Evolutionary conservation across 345 rosid species (phyloP).

Genomic region (Moringa oleifera): DNA sequence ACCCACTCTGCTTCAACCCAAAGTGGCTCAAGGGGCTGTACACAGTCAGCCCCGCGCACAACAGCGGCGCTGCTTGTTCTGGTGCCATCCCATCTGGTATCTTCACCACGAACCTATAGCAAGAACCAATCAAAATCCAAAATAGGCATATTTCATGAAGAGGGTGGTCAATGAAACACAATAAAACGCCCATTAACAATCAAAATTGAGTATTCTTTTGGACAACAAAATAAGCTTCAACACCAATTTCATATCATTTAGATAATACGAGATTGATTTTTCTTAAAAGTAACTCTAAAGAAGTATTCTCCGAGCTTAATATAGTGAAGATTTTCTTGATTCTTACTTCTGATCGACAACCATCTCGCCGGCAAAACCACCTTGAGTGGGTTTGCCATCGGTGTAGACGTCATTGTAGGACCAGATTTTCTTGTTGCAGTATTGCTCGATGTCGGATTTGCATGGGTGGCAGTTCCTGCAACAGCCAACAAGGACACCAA

Average conservation of each 20-base stretch:
- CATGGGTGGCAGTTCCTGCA: conserved; percentile 48
- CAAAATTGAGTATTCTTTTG: not conserved
- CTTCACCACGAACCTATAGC: conserved; percentile 66
- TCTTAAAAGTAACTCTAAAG: too few species aligned
- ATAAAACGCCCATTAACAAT: too few species aligned
- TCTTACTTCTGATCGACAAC: conserved; percentile 54
- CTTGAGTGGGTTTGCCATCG: conserved; percentile 52
- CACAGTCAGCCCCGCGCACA: conserved; percentile 86
- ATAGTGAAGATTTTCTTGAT: not conserved
- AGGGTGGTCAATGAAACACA: too few species aligned
- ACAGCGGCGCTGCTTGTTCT: conserved; percentile 84
- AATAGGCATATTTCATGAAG: too few species aligned
- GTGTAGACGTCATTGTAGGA: conserved; percentile 45
- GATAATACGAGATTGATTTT: not conserved
- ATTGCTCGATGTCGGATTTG: conserved; percentile 51
- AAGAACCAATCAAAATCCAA: not conserved
- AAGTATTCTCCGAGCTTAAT: too few species aligned
- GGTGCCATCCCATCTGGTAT: conserved; percentile 81
- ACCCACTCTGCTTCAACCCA: conserved; percentile 53
- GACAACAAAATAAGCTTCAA: not conserved
- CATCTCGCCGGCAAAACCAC: conserved; percentile 50
- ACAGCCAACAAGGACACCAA: conserved; percentile 52
- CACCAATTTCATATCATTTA: not conserved
- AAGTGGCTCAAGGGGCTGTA: conserved; percentile 88
- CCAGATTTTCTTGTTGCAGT: conserved; percentile 51